Conservation (phyloP, 192 early-diverging fungal genomes). For the Coemansia sp. region DNA sequence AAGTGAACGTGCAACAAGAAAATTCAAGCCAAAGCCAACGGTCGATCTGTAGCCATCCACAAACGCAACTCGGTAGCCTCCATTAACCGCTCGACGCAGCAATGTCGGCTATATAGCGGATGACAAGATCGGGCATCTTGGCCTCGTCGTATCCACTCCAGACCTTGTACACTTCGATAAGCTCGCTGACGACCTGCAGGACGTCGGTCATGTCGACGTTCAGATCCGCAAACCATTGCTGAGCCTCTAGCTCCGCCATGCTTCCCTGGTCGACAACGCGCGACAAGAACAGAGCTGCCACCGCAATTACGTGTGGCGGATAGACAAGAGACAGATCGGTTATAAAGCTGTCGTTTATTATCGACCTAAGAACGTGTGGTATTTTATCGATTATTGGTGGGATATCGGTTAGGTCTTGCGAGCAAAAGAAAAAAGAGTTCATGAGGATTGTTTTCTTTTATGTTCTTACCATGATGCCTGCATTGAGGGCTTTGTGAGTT, state of each 20-base stretch:
- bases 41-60: conserved; percentile 22
- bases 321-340: conserved; percentile 81
- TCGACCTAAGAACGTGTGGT: conserved; percentile 39
- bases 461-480: conserved; percentile 56
- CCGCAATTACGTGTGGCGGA: conserved; percentile 86
- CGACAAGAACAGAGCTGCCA: conserved; percentile 72
- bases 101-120: conserved; percentile 40
- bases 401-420: too few species aligned
- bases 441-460: not conserved
- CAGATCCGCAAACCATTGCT: conserved; percentile 77
- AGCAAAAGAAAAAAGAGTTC: not conserved
- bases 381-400: not conserved
- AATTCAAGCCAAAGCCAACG: conserved; percentile 49
- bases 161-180: conserved; percentile 67
- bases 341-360: conserved; percentile 82
- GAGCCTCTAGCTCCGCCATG: conserved; percentile 58
- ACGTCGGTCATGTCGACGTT: conserved; percentile 80
- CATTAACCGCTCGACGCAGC: conserved; percentile 23
- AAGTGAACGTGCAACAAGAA: conserved; percentile 66
- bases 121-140: conserved; percentile 49
- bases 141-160: conserved; percentile 69
- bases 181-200: conserved; percentile 73
- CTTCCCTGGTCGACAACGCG: conserved; percentile 45
- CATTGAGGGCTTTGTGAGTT: conserved; percentile 39
- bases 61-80: not conserved